Evolutionary conservation across 805 yeast species (phyloP), one percentile per base, ranked within the genome.

Genomic region (Candida tibetensis): DNA sequence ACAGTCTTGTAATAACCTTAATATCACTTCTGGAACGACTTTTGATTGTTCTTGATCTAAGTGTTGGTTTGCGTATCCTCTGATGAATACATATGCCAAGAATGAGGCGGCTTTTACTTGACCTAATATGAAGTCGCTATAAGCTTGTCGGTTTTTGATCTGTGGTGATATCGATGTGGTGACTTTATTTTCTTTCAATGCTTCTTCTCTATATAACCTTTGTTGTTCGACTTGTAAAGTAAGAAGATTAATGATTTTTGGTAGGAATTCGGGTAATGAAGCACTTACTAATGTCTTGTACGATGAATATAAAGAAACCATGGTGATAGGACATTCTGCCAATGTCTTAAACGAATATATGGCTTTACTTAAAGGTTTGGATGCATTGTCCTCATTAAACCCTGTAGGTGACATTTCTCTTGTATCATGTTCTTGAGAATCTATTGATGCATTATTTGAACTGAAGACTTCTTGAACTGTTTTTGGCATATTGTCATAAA

Each of bases 71-170:
- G 95, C 81, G 52, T 81, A 85, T 13, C 95, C 88, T 44, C 98
- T 76, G 29, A 95, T 81, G 47, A 85, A 83, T 1, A 90, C 88
- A 58, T 90, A 93, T 0, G 98, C 98, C 52, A 93, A 66, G 51
- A 93, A 91, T 0, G 96, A 88, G 29, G 96, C 91, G 1, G 97
- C 95, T 58, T 93, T 93, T 28, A 95, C 96, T 62, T 93, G 99
- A 18, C 96, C 89, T 18, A 87, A 66, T 12, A 91, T 81, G 52
- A 93, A 87, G 51, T 93, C 98, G 42, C 93, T 85, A 61, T 82
- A 93, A 0, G 85, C 82, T 7, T 79, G 69, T 47, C 96, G 74
- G 52, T 89, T 87, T 39, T 74, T 77, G 46, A 93, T 83, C 5
- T 75, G 74, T 1, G 90, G 82, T 3, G 95, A 76, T 17, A 90